Conservation (phyloP, 371 early-diverging fungal genomes). For the Syncephalastrum racemosum region DNA sequence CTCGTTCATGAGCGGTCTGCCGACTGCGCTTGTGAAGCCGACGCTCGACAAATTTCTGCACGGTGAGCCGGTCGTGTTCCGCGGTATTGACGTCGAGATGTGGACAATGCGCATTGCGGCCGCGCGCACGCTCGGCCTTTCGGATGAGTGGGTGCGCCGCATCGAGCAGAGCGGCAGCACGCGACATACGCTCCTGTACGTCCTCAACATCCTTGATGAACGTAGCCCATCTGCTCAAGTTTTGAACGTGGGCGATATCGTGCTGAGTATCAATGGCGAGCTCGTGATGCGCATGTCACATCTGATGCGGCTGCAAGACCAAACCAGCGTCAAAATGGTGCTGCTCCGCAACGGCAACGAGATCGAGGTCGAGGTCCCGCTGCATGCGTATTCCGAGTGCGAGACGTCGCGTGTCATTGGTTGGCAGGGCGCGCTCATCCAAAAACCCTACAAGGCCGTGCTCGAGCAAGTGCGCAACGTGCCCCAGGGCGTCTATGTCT, state of each 20-base stretch:
- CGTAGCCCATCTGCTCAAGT: slow-evolving; percentile 55
- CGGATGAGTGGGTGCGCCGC: slow-evolving; percentile 66
- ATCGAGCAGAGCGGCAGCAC: slow-evolving; percentile 56
- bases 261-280: slow-evolving; percentile 72
- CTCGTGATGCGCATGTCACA: slow-evolving; percentile 64
- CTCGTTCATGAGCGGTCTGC: slow-evolving; percentile 57
- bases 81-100: slow-evolving; percentile 71
- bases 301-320: slow-evolving; percentile 38
- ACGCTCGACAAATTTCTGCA: slow-evolving; percentile 33
- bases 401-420: slow-evolving; percentile 66
- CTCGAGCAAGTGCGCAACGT: slow-evolving; percentile 72
- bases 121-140: slow-evolving; percentile 77
- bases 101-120: slow-evolving; percentile 75
- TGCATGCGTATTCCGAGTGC: slow-evolving; percentile 43
- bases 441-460: slow-evolving; percentile 77
- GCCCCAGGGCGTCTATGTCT: slow-evolving; percentile 76
- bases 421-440: slow-evolving; percentile 87
- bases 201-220: slow-evolving; percentile 59
- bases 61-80: slow-evolving; percentile 40
- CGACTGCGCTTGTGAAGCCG: slow-evolving; percentile 31
- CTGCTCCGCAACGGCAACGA: slow-evolving; percentile 2
- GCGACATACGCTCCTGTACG: slow-evolving; percentile 64
- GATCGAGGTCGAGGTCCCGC: neutral
- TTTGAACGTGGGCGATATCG: slow-evolving; percentile 77
- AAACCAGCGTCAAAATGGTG: slow-evolving; percentile 39